A percentile compares a stretch with the other conserved stretches of the same genome.
Conservation (phyloP, 495 filamentous ascomycete genomes). For the Paragyromitra xinjiangensis region DNA sequence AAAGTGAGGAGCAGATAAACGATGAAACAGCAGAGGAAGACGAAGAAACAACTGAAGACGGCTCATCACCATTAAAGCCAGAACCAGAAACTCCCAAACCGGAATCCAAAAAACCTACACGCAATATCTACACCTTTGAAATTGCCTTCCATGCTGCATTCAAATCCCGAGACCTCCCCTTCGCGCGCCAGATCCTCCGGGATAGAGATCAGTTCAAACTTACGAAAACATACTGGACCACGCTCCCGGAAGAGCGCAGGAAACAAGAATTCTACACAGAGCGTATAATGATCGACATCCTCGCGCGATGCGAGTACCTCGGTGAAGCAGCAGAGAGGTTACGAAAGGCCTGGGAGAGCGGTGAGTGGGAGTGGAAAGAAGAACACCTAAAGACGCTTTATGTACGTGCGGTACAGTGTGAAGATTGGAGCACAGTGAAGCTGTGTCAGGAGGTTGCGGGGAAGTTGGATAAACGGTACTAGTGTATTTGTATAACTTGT, state of each 20-base stretch:
- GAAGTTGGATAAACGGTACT: conserved; percentile 23
- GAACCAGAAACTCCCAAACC: neutral
- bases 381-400: conserved; percentile 50
- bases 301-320: conserved; percentile 44
- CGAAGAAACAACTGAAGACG: neutral
- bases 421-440: conserved; percentile 42
- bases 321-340: conserved; percentile 52
- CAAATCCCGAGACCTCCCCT: conserved; percentile 42
- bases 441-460: conserved; percentile 32
- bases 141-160: conserved; percentile 35
- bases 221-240: conserved; percentile 41
- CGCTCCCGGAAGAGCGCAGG: conserved; percentile 37
- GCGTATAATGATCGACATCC: conserved; percentile 43
- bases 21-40: conserved; percentile 37
- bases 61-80: neutral
- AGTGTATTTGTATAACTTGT: conserved; percentile 22
- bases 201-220: conserved; percentile 42
- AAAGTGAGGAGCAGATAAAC: conserved; percentile 26
- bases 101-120: neutral
- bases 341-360: conserved; percentile 25
- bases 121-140: conserved; percentile 54
- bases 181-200: conserved; percentile 41
- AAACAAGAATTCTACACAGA: conserved; percentile 51
- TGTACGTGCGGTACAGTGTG: conserved; percentile 46
- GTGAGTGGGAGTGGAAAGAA: conserved; percentile 48